phyloP scores from a whole-genome alignment of 148 eudicot genomes.

The Silene latifolia region DNA sequence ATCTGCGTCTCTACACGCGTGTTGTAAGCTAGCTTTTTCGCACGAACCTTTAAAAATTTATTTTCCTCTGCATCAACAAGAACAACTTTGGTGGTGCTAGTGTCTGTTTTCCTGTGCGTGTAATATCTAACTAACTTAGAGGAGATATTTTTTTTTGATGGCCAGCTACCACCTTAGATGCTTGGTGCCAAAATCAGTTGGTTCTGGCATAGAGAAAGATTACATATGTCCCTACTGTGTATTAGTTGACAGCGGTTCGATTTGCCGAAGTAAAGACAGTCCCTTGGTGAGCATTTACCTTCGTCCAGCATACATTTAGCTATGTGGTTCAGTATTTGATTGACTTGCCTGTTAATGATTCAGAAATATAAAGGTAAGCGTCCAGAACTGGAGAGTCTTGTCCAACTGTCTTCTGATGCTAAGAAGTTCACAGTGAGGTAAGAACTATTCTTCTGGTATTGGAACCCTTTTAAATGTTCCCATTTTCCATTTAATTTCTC shows the following conservation, averaged over 20 bases:
- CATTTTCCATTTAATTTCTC: not conserved
- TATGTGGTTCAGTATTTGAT: constrained; percentile 8
- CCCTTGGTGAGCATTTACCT: constrained; percentile 49
- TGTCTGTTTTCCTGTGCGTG: not conserved
- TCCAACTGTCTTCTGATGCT: constrained; percentile 53
- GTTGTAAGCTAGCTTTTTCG: not conserved
- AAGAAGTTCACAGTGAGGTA: constrained; percentile 62
- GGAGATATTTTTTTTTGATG: constrained; percentile 17
- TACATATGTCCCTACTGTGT: constrained; percentile 66
- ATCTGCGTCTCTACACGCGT: not conserved
- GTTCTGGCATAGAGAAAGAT: constrained; percentile 21
- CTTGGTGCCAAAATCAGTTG: constrained; percentile 37
- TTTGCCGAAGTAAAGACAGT: constrained; percentile 49
- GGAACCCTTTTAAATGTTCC: not conserved
- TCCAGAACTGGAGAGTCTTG: constrained; percentile 53
- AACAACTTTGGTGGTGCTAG: not conserved
- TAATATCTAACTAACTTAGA: constrained; percentile 11
- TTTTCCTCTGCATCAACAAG: not conserved
- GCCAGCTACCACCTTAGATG: constrained; percentile 76
- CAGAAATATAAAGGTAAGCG: constrained; percentile 61
- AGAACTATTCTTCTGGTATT: constrained; percentile 1
- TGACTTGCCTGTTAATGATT: constrained; percentile 19
- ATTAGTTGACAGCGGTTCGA: constrained; percentile 59
- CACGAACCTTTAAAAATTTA: not conserved
- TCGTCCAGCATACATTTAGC: not conserved